Evolutionary conservation across 2,329 filamentous ascomycete species (phyloP).

Genomic region (Diaporthe velutina): DNA sequence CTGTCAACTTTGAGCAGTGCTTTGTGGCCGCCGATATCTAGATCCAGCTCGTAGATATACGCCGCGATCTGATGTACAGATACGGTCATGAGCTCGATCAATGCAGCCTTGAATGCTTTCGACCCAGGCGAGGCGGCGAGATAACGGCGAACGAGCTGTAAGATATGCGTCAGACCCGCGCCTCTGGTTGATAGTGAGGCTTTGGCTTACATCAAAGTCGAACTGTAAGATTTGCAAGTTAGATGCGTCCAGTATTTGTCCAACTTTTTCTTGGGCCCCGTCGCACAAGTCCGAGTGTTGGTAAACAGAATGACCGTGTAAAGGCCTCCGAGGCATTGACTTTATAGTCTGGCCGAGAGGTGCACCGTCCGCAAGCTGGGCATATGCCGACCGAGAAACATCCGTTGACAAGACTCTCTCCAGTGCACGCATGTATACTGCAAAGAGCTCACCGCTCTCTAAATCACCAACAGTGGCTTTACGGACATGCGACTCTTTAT

Average conservation of each 20-base stretch:
- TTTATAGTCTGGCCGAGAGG: neutral
- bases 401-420: neutral
- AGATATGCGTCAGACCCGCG: neutral
- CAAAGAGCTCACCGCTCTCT: neutral
- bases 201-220: neutral
- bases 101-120: neutral
- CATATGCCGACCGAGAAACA: neutral
- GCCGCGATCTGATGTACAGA: no score
- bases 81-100: no score
- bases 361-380: slow-evolving; percentile 4
- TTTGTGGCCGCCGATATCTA: no score
- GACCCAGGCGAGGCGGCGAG: slow-evolving; percentile 10
- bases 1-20: no score
- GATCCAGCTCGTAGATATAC: no score
- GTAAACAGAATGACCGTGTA: neutral
- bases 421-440: neutral
- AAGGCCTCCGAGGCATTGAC: neutral
- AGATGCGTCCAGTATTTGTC: neutral
- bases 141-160: neutral
- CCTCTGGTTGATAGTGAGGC: neutral
- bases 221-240: neutral
- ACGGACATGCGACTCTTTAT: neutral
- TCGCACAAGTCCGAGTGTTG: neutral
- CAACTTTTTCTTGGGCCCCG: neutral
- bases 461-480: neutral